These are phyloP conservation scores for Lojkania enalia DNA, from an alignment of 2,329 filamentous ascomycete species.

Conservation along the genomic window DNA sequence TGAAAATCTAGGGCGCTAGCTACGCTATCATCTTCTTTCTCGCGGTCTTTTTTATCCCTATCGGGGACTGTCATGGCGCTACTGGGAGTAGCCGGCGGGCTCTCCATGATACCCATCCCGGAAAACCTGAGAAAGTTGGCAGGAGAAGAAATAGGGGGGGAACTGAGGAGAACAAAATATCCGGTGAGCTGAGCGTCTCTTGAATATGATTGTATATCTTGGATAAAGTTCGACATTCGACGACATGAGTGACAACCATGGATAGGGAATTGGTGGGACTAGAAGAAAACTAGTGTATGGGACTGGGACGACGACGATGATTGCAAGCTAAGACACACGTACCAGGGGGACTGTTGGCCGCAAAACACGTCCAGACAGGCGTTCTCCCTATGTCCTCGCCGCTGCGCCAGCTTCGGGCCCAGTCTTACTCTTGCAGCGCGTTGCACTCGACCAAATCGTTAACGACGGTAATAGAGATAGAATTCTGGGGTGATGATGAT, in stretches of 20 bases:
- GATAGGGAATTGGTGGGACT: slow-evolving; percentile 4
- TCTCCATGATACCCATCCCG: slow-evolving; percentile 30
- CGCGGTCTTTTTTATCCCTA: slow-evolving; percentile 18
- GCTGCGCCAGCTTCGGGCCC: slow-evolving; percentile 1
- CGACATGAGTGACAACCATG: slow-evolving; percentile 3
- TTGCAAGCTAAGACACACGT: slow-evolving; percentile 17
- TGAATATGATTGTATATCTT: slow-evolving; percentile 29
- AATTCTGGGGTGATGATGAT: slow-evolving; percentile 6
- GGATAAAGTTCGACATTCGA: slow-evolving; percentile 1
- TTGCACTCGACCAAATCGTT: neutral
- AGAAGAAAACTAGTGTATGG: slow-evolving; percentile 2
- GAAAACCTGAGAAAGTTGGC: slow-evolving; percentile 25
- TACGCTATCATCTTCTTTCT: slow-evolving; percentile 20
- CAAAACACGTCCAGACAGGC: slow-evolving; percentile 1
- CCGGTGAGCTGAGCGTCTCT: slow-evolving; percentile 37
- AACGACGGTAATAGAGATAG: neutral
- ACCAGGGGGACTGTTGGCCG: slow-evolving; percentile 9
- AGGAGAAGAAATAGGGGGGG: slow-evolving; percentile 24
- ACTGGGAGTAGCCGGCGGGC: slow-evolving; percentile 28
- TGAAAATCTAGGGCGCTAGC: slow-evolving; percentile 33
- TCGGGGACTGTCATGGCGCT: slow-evolving; percentile 31
- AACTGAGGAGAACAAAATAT: slow-evolving; percentile 30
- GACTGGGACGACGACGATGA: slow-evolving; percentile 11
- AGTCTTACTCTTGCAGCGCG: neutral
- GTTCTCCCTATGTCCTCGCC: neutral